A percentile compares a stretch with the other conserved stretches of the same genome.
Conservation (phyloP, 352 stramenopile species). For the Phytophthora pluvialis region DNA sequence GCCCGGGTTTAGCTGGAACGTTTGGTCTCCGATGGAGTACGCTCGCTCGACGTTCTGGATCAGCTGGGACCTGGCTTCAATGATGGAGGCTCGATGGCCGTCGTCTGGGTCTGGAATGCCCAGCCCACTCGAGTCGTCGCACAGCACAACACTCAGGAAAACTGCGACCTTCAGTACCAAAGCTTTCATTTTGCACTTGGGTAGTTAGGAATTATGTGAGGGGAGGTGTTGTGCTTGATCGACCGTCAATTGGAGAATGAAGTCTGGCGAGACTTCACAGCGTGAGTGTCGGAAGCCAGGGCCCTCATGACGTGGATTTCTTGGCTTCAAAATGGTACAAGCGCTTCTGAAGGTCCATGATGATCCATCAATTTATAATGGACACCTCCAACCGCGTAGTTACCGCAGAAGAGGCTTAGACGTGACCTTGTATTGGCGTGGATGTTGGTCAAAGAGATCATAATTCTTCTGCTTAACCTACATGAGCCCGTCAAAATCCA, state of each 20-base stretch:
- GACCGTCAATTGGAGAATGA: conserved; percentile 24
- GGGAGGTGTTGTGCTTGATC: conserved; percentile 5
- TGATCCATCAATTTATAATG: background rate
- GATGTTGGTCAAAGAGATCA: conserved; percentile 19
- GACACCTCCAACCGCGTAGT: conserved; percentile 13
- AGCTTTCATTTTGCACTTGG: background rate
- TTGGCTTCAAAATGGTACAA: conserved; percentile 21
- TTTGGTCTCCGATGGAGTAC: conserved; percentile 32
- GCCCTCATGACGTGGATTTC: conserved; percentile 12
- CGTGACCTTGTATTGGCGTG: background rate
- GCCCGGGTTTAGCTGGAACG: conserved; percentile 28
- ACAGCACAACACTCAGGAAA: conserved; percentile 3
- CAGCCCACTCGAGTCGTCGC: conserved; percentile 6
- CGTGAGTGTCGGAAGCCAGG: background rate
- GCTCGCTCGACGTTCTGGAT: conserved; percentile 42
- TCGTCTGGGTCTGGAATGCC: conserved; percentile 31
- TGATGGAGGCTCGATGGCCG: conserved; percentile 32
- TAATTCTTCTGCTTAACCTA: conserved; percentile 7
- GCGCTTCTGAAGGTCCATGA: background rate
- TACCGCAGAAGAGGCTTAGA: conserved; percentile 18
- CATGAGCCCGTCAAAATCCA: conserved; percentile 15
- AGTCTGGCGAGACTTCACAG: background rate
- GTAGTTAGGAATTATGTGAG: too few species aligned
- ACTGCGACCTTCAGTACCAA: conserved; percentile 6
- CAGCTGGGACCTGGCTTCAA: conserved; percentile 27